Base-by-base conservation (phyloP, 1,284 basidiomycete species). In the Rhodotorula sp. region DNA sequence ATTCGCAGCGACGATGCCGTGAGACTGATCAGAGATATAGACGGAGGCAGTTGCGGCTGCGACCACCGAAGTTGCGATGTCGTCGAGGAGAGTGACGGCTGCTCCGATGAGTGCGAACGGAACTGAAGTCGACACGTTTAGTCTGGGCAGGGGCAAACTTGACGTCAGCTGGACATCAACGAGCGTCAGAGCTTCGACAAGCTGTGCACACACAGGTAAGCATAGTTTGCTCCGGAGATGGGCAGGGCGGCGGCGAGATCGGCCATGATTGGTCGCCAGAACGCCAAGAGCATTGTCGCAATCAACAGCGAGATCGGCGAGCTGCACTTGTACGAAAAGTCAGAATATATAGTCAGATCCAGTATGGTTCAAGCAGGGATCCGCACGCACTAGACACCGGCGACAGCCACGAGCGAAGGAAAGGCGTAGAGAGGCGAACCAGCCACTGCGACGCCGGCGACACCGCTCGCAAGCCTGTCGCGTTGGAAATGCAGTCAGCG, bases 371-470 rank as follows among this genome's bases (percentile, higher is more conserved):
- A 7, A 8, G 45, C 0, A 16, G 6, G 16, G 38, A 21, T 10
- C 3, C 1, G 10, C 2, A 62, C 68, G 19, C 34, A 69, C 64
- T 86, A 88, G 50, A 87, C 82, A 50, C 86, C 84, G 12, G 85
- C 84, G 21, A 85, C 85, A 0, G 83, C 84, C 26, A 88, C 84
- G 2, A 90, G 86, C 1, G 85, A 85, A 19, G 89, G 89, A 52
- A 90, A 81, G 1, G 88, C 85, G 74, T 90, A 90, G 74, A 90
- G 89, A 1, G 89, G 86, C 64, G 87, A 85, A 43, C 89, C 88
- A 21, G 88, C 82, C 4, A 90, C 84, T 14, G 85, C 89, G 72
- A 89, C 89, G 8, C 88, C 89, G 14, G 87, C 86, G 12, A 90
- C 80, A 0, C 87, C 86, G 75, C 85, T 86, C 0, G 85, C 87